These are phyloP conservation scores for Citrullus colocynthis DNA, from an alignment of 306 rosid genomes.

Conservation along the genomic window DNA sequence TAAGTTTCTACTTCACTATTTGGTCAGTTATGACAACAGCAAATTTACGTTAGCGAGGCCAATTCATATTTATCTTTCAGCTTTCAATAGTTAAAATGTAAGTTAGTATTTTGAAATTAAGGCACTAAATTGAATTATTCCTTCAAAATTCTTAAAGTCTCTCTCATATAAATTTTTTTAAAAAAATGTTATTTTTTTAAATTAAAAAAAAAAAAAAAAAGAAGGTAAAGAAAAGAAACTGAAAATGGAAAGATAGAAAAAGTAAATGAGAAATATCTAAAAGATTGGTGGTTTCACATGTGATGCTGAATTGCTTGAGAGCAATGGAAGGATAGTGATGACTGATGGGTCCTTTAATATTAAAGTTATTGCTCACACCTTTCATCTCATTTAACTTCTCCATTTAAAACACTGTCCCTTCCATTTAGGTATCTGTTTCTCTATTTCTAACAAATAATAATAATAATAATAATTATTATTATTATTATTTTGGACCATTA, in stretches of 20 bases:
- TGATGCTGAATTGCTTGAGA: not conserved
- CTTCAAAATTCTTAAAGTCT: too few relatives aligned
- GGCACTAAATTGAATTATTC: too few relatives aligned
- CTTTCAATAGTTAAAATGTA: not conserved
- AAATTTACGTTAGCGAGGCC: not conserved
- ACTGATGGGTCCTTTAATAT: not conserved
- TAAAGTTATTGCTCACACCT: not conserved
- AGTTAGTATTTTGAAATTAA: too few relatives aligned
- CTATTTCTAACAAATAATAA: not conserved
- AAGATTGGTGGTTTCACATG: slow-evolving; percentile 8
- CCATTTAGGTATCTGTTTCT: not conserved
- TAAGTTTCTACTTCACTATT: not conserved
- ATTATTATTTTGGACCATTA: not conserved
- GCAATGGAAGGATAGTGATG: not conserved
- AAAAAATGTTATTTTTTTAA: too few relatives aligned
- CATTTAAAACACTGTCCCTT: not conserved
- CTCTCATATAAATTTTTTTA: too few relatives aligned
- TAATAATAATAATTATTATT: too few relatives aligned
- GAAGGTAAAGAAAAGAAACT: too few relatives aligned
- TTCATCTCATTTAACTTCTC: not conserved
- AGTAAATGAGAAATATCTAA: too few relatives aligned
- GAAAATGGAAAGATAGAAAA: not conserved
- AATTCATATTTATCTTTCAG: not conserved
- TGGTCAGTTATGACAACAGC: not conserved
- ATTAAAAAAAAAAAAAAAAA: too few relatives aligned